A percentile compares a stretch with the other conserved stretches of the same genome.
Evolutionary conservation across 1,284 basidiomycete genomes (phyloP).

Genomic region (Meira nashicola): DNA sequence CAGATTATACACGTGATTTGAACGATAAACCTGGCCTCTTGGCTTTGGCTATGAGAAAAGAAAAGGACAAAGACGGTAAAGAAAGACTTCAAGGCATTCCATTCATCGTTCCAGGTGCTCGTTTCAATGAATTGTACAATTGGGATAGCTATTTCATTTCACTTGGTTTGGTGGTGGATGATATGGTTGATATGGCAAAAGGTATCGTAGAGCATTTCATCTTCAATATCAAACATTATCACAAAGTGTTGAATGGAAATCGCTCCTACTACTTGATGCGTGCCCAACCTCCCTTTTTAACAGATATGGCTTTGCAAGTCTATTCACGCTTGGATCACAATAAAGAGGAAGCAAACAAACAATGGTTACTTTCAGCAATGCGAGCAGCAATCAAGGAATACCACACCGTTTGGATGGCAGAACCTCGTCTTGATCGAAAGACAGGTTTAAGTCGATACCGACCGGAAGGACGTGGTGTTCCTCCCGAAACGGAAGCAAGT

Average conservation of each 20-base stretch:
- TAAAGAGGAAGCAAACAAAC: constrained; percentile 72
- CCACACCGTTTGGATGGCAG: constrained; percentile 90
- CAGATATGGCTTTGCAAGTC: constrained; percentile 95
- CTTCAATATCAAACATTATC: constrained; percentile 96
- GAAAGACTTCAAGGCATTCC: constrained; percentile 75
- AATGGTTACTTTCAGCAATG: constrained; percentile 90
- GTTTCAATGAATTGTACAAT: constrained; percentile 83
- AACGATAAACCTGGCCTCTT: constrained; percentile 90
- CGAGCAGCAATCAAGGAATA: constrained; percentile 98
- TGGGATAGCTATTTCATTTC: constrained; percentile 73
- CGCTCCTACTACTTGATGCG: constrained; percentile 72
- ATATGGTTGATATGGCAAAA: constrained; percentile 85
- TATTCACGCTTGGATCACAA: constrained; percentile 88
- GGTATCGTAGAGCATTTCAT: constrained; percentile 98
- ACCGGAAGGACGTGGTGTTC: constrained; percentile 90
- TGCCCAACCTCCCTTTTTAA: constrained; percentile 95
- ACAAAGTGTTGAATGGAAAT: constrained; percentile 61
- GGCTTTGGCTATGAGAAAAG: constrained; percentile 84
- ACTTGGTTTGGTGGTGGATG: constrained; percentile 88
- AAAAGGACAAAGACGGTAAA: constrained; percentile 60
- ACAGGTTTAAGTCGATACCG: constrained; percentile 89
- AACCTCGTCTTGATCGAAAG: constrained; percentile 85
- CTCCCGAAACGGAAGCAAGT: constrained; percentile 94
- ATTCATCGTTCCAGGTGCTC: constrained; percentile 92
- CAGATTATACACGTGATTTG: constrained; percentile 81